These are phyloP conservation scores for Pittosporum tobira DNA, from an alignment of 129 eudicot species.

Conservation along the genomic window DNA sequence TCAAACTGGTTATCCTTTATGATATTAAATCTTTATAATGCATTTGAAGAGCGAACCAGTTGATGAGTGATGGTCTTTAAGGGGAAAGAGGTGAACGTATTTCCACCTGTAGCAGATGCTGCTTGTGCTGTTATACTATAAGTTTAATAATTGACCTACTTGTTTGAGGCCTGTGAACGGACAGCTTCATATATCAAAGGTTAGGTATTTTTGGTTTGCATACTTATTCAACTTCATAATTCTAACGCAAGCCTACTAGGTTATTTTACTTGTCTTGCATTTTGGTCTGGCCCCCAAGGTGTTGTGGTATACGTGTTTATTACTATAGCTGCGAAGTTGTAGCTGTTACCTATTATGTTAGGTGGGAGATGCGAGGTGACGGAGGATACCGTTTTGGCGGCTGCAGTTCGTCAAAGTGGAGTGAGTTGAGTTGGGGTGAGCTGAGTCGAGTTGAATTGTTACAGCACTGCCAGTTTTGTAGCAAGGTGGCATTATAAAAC, in stretches of 20 bases:
- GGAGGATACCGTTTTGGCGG: not conserved
- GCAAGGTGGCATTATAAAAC: too few species aligned
- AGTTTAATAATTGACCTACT: not conserved
- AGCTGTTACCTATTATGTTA: constrained; percentile 8
- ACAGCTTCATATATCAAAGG: constrained; percentile 13
- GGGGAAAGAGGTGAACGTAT: constrained; percentile 12
- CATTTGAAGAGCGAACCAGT: constrained; percentile 3
- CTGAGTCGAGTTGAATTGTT: not conserved
- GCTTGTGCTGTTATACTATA: not conserved
- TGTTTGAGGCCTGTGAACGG: not conserved
- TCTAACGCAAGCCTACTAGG: not conserved
- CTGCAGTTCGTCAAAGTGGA: too few species aligned
- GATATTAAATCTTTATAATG: not conserved
- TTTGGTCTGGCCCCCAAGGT: constrained; percentile 10
- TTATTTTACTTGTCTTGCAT: constrained; percentile 1
- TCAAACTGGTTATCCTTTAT: constrained; percentile 6
- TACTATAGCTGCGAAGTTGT: constrained; percentile 21
- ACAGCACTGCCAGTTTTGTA: not conserved
- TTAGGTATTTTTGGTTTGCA: not conserved
- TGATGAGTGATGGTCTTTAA: constrained; percentile 14
- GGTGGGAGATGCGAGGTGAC: not conserved
- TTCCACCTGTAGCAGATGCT: constrained; percentile 11
- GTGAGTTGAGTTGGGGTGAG: not conserved
- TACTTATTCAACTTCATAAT: not conserved
- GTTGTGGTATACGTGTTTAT: constrained; percentile 14